A percentile compares a stretch with the other conserved stretches of the same genome.
phyloP scores from a whole-genome alignment of 2,329 filamentous ascomycete genomes.

The Botryotinia convoluta region DNA sequence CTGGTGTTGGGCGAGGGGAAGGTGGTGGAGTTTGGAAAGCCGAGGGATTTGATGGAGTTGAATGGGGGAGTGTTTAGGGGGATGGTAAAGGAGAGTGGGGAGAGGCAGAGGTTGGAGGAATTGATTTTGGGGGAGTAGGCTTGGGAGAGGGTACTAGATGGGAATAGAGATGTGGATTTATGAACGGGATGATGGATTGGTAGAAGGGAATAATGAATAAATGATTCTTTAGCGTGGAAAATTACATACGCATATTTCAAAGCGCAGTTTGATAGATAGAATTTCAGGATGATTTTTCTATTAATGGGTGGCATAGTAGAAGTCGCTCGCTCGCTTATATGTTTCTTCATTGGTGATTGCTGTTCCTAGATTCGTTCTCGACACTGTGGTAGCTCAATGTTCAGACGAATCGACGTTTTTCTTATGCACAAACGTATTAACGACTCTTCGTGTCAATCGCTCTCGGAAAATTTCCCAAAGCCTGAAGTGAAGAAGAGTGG shows the following conservation, averaged over 20 bases:
- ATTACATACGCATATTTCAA: neutral
- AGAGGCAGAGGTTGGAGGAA: constrained; percentile 42
- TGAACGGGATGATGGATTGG: neutral
- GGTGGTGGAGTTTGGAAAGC: constrained; percentile 66
- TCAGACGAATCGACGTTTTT: too few species aligned
- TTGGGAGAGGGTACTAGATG: neutral
- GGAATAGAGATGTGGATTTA: neutral
- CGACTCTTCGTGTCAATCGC: too few species aligned
- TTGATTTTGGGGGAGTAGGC: constrained; percentile 23
- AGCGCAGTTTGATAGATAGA: neutral
- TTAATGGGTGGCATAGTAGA: neutral
- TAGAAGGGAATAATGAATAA: neutral
- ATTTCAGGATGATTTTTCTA: neutral
- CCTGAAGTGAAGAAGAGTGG: too few species aligned
- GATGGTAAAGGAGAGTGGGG: constrained; percentile 63
- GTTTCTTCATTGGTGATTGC: too few species aligned
- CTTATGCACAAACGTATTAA: too few species aligned
- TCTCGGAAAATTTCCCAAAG: too few species aligned
- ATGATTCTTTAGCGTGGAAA: neutral
- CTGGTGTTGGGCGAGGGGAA: constrained; percentile 66
- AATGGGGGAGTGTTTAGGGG: constrained; percentile 51
- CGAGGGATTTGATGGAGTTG: constrained; percentile 57
- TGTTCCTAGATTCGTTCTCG: too few species aligned
- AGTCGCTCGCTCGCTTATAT: too few species aligned
- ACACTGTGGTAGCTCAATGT: too few species aligned